These are phyloP conservation scores for Boletus semigastroideus DNA, from an alignment of 1,284 basidiomycete genomes.

Conservation along the genomic window DNA sequence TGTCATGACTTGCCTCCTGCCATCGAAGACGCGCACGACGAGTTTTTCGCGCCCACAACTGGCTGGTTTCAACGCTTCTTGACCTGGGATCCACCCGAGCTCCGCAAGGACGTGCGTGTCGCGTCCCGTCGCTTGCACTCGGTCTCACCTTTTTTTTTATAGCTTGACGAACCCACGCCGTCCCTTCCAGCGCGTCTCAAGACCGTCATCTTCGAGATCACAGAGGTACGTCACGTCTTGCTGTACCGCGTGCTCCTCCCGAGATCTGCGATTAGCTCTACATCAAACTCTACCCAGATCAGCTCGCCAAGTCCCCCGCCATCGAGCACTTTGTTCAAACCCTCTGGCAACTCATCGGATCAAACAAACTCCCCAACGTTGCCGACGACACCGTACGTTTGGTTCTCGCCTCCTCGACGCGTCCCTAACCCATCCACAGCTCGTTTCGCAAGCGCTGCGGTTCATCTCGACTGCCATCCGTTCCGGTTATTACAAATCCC, in stretches of 20 bases:
- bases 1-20: constrained; percentile 95
- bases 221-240: constrained; percentile 51
- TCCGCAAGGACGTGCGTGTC: constrained; percentile 67
- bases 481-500: constrained; percentile 70
- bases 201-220: constrained; percentile 88
- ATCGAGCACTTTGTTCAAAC: constrained; percentile 84
- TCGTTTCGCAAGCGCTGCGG: constrained; percentile 90
- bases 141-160: too few relatives aligned
- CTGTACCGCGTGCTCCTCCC: neutral
- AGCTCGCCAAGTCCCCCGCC: constrained; percentile 66
- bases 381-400: constrained; percentile 76
- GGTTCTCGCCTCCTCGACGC: neutral
- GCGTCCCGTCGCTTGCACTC: too few relatives aligned
- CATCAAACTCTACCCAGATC: constrained; percentile 90
- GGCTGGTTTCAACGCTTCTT: constrained; percentile 83
- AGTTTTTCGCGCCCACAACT: constrained; percentile 70
- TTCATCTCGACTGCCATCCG: constrained; percentile 95
- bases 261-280: constrained; percentile 61
- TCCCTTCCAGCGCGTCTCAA: constrained; percentile 87
- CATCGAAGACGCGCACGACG: constrained; percentile 85
- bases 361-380: constrained; percentile 65
- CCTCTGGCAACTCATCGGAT: constrained; percentile 89
- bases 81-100: constrained; percentile 71
- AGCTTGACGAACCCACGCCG: constrained; percentile 84
- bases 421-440: constrained; percentile 40